phyloP scores from a whole-genome alignment of 345 rosid species.

The Pistacia atlantica region DNA sequence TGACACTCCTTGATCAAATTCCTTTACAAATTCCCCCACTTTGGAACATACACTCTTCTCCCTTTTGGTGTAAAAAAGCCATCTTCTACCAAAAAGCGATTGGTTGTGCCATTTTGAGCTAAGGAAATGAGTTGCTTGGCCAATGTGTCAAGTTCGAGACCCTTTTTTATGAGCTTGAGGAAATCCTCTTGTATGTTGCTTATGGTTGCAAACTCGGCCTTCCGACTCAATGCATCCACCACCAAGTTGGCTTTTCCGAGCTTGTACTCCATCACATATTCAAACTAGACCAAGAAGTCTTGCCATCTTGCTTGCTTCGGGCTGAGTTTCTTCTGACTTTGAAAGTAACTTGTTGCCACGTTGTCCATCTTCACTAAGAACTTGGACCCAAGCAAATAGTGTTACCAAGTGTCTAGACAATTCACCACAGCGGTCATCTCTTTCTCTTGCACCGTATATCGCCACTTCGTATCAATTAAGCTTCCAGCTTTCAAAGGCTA shows the following conservation, averaged over 20 bases:
- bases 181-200: background rate
- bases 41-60: accelerated
- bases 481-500: background rate
- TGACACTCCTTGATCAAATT: background rate
- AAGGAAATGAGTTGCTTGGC: background rate
- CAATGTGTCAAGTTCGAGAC: accelerated
- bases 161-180: accelerated
- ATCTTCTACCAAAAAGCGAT: background rate
- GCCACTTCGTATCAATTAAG: background rate
- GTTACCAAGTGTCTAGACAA: too few relatives aligned
- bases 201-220: background rate
- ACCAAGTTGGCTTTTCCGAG: too few relatives aligned
- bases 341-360: too few relatives aligned
- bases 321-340: too few relatives aligned
- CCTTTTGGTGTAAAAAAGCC: background rate
- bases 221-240: too few relatives aligned
- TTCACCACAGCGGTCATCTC: too few relatives aligned
- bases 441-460: too few relatives aligned
- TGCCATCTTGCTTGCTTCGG: too few relatives aligned
- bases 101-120: background rate
- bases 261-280: too few relatives aligned
- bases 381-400: too few relatives aligned
- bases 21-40: background rate
- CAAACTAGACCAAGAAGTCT: too few relatives aligned
- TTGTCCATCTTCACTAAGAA: too few relatives aligned